Conservation (phyloP, 2,329 filamentous ascomycete genomes). For the Paecilomyces niveus region DNA sequence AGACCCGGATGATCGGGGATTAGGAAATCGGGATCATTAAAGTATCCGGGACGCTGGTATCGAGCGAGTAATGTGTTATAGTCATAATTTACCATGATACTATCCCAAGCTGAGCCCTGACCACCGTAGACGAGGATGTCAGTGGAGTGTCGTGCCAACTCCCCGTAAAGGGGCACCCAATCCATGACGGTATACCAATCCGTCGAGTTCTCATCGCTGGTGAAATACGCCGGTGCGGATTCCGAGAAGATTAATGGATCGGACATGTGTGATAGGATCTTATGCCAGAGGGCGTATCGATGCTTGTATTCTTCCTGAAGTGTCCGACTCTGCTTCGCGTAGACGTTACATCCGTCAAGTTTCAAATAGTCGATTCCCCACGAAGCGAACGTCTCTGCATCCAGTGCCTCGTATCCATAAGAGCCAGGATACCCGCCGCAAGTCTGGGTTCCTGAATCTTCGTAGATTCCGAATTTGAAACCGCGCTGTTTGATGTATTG, state of each 20-base stretch:
- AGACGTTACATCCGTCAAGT: slow-evolving; percentile 37
- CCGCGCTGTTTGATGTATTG: slow-evolving; percentile 31
- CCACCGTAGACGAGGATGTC: slow-evolving; percentile 38
- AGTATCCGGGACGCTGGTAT: slow-evolving; percentile 38
- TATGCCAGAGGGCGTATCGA: slow-evolving; percentile 38
- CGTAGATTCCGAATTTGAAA: slow-evolving; percentile 42
- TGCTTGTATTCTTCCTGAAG: slow-evolving; percentile 18
- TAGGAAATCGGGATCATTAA: slow-evolving; percentile 45
- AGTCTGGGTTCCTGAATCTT: slow-evolving; percentile 38
- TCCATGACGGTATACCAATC: slow-evolving; percentile 43
- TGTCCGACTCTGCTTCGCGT: slow-evolving; percentile 9
- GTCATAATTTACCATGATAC: slow-evolving; percentile 43
- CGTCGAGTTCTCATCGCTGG: slow-evolving; percentile 26
- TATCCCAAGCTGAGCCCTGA: slow-evolving; percentile 39
- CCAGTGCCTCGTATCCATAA: slow-evolving; percentile 34
- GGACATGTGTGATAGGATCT: slow-evolving; percentile 27
- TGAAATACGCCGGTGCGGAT: slow-evolving; percentile 42
- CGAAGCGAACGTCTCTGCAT: slow-evolving; percentile 31
- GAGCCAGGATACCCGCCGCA: slow-evolving; percentile 40
- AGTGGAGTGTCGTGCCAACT: slow-evolving; percentile 40
- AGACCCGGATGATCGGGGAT: slow-evolving; percentile 44
- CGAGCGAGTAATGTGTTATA: slow-evolving; percentile 37
- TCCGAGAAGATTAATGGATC: slow-evolving; percentile 39
- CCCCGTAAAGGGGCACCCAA: slow-evolving; percentile 35
- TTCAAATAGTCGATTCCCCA: slow-evolving; percentile 47